Conservation (phyloP, 208 protist genomes). For the Novymonas esmeraldas region DNA sequence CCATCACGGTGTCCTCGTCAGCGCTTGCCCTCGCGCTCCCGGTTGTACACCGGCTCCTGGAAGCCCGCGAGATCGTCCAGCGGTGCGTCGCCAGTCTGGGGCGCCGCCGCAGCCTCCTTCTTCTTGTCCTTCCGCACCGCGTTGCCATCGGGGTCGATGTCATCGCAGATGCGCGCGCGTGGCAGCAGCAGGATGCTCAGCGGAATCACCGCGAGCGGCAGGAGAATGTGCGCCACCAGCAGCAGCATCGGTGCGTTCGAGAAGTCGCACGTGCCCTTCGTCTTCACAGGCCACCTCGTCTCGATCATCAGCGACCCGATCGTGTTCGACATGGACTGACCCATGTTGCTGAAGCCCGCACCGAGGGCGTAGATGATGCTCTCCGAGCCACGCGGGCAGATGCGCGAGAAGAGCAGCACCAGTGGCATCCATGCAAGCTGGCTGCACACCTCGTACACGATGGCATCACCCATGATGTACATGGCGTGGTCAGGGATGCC, state of each 20-base stretch:
- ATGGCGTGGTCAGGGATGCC: constrained; percentile 58
- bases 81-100: too few relatives aligned
- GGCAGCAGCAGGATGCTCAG: constrained; percentile 74
- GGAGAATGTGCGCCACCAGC: constrained; percentile 46
- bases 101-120: too few relatives aligned
- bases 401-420: constrained; percentile 68
- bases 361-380: constrained; percentile 70
- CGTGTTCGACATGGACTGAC: constrained; percentile 35
- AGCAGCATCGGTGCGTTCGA: constrained; percentile 50
- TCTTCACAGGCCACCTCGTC: constrained; percentile 39
- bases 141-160: constrained; percentile 49
- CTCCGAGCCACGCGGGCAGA: constrained; percentile 75
- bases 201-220: constrained; percentile 45
- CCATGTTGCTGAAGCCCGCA: constrained; percentile 73
- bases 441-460: constrained; percentile 62
- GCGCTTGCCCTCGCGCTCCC: too few relatives aligned
- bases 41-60: too few relatives aligned
- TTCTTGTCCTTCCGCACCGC: constrained; percentile 21
- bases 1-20: too few relatives aligned
- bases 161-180: constrained; percentile 54
- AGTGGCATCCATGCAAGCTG: constrained; percentile 70
- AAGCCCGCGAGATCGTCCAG: too few relatives aligned
- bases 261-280: constrained; percentile 54
- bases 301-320: constrained; percentile 63
- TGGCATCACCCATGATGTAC: constrained; percentile 69